These are phyloP conservation scores for Mayamaea pseudoterrestris DNA, from an alignment of 108 stramenopile genomes.

Conservation along the genomic window DNA sequence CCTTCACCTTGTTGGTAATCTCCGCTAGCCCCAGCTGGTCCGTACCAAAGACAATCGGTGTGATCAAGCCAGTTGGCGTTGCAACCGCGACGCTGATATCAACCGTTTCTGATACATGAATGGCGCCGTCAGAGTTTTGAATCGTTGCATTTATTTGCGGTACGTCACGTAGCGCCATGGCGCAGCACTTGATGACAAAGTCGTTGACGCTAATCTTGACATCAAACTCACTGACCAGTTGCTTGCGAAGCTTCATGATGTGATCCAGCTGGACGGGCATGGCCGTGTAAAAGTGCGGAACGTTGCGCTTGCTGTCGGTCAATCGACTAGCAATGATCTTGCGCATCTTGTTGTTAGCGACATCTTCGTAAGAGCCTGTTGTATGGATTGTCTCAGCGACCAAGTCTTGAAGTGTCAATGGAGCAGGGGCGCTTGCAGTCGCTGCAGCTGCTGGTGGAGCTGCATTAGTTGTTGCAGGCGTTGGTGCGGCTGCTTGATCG, in stretches of 20 bases:
- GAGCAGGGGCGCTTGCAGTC: conserved; percentile 8
- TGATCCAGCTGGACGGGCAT: conserved; percentile 79
- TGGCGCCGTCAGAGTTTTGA: conserved; percentile 44
- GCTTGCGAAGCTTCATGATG: conserved; percentile 65
- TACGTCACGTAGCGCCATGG: conserved; percentile 65
- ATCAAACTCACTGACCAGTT: conserved; percentile 54
- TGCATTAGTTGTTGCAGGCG: conserved; percentile 23
- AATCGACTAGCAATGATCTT: conserved; percentile 58
- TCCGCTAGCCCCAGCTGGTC: conserved; percentile 63
- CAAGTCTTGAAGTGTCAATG: conserved; percentile 11
- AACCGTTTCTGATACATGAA: conserved; percentile 76
- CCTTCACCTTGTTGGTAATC: conserved; percentile 61
- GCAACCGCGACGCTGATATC: conserved; percentile 92
- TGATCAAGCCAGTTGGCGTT: conserved; percentile 66
- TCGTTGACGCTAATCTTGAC: conserved; percentile 80
- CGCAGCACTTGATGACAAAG: conserved; percentile 87
- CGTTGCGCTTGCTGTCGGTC: conserved; percentile 74
- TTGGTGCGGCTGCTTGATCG: conserved; percentile 15
- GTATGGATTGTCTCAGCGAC: conserved; percentile 16
- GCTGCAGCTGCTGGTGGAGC: conserved; percentile 14
- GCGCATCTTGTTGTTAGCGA: conserved; percentile 36
- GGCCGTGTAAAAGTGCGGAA: conserved; percentile 97
- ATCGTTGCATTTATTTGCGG: conserved; percentile 90
- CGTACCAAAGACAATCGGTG: conserved; percentile 82
- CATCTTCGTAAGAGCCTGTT: conserved; percentile 53